A percentile compares a stretch with the other conserved stretches of the same genome.
Evolutionary conservation across 495 filamentous ascomycete species (phyloP).

Genomic region (Neurospora pannonica): DNA sequence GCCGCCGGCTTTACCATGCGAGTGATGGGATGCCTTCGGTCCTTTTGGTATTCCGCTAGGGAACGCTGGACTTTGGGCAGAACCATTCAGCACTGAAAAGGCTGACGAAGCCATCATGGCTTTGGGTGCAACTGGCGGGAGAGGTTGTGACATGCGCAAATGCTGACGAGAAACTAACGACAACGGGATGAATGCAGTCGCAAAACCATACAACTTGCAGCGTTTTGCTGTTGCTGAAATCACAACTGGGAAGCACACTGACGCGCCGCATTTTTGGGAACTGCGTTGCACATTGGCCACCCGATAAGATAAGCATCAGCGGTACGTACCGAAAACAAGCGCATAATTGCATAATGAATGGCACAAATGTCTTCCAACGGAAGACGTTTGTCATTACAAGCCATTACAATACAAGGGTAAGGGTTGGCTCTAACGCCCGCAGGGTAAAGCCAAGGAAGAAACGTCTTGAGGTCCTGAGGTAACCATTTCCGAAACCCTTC

Average conservation of each 20-base stretch:
- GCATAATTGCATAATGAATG: neutral
- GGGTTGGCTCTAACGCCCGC: neutral
- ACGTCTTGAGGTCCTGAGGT: neutral
- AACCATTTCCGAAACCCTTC: neutral
- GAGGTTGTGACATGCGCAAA: neutral
- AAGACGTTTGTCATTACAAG: neutral
- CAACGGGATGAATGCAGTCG: neutral
- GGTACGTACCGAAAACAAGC: neutral
- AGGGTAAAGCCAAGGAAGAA: neutral
- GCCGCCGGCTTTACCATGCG: constrained; percentile 4
- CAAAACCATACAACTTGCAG: neutral
- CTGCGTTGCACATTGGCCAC: neutral
- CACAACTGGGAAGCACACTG: neutral
- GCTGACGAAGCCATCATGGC: neutral
- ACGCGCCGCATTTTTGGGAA: neutral
- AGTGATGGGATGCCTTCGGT: neutral
- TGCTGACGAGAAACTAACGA: neutral
- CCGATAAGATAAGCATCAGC: neutral
- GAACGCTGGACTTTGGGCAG: neutral
- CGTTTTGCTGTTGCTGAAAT: neutral
- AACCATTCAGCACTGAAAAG: neutral
- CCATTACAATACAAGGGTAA: neutral
- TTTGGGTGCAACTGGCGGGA: neutral
- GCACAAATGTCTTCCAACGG: too few species aligned
- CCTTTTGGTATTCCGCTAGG: neutral